Percentiles rank a stretch among this genome's conserved stretches.
Evolutionary conservation across 2,329 filamentous ascomycete species (phyloP).

Genomic region (Ceratocystiopsis minuta): DNA sequence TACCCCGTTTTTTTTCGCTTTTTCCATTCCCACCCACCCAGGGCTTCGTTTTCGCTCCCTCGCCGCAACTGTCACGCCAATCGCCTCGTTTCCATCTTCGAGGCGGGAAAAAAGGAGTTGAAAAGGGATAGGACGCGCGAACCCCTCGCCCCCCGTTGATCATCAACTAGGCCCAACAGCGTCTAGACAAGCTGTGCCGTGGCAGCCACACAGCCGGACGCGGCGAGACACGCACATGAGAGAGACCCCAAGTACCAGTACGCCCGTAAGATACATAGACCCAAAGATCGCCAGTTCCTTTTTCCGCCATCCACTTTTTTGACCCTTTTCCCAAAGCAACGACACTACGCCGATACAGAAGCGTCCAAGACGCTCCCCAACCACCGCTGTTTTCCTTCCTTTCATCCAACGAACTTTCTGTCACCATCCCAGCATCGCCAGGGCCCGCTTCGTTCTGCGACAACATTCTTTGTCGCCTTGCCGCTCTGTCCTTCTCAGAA

Average conservation of each 20-base stretch:
- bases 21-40: not conserved
- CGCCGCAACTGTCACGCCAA: not conserved
- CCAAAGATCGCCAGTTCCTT: conserved; percentile 5
- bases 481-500: not conserved
- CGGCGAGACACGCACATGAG: conserved; percentile 5
- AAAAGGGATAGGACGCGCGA: conserved; percentile 1
- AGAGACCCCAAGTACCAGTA: not conserved
- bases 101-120: not conserved
- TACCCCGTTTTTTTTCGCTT: not conserved
- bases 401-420: not conserved
- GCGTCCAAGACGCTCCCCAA: conserved; percentile 1
- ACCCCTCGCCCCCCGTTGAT: conserved; percentile 6
- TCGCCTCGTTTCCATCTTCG: too few relatives aligned
- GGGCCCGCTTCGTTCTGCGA: not conserved
- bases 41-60: not conserved
- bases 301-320: conserved; percentile 6
- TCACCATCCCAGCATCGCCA: too few relatives aligned
- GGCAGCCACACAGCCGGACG: conserved; percentile 6
- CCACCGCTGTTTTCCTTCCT: conserved; percentile 4
- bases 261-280: not conserved
- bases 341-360: not conserved
- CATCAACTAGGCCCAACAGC: conserved; percentile 10
- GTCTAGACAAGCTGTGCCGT: conserved; percentile 4
- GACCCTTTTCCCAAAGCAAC: too few relatives aligned
- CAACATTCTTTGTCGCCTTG: not conserved